Evolutionary conservation across 2,329 filamentous ascomycete genomes (phyloP).

Genomic region (Nemania sp.): DNA sequence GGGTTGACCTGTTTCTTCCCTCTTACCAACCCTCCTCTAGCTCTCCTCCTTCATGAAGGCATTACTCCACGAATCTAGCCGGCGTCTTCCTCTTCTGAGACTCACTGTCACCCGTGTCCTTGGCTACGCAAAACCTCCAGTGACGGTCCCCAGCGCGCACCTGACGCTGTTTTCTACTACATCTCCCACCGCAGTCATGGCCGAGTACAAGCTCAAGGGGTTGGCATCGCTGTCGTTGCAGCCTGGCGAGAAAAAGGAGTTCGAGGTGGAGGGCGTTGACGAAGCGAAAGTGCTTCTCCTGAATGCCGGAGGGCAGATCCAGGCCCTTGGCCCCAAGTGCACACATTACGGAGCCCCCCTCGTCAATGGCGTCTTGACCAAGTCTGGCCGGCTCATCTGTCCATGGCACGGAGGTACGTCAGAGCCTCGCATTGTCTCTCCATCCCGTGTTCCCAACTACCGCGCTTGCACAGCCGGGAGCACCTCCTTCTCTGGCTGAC

Average conservation of each 20-base stretch:
- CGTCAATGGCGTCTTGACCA: constrained; percentile 80
- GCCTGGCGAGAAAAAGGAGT: constrained; percentile 83
- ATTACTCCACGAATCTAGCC: constrained; percentile 34
- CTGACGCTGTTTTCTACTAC: constrained; percentile 20
- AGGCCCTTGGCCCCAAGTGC: constrained; percentile 83
- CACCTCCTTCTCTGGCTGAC: constrained; percentile 18
- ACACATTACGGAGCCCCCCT: constrained; percentile 92
- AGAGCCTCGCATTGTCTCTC: not conserved
- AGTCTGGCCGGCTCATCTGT: constrained; percentile 82
- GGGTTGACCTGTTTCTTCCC: not conserved
- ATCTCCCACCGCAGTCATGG: constrained; percentile 48
- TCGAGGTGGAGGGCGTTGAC: constrained; percentile 86
- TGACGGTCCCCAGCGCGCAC: constrained; percentile 9
- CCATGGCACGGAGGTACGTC: constrained; percentile 89
- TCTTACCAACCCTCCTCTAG: constrained; percentile 4
- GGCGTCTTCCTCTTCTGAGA: constrained; percentile 23
- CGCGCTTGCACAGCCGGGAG: not conserved
- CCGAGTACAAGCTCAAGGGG: constrained; percentile 74
- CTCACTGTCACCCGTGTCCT: constrained; percentile 19
- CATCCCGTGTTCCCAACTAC: not conserved
- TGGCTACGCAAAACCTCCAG: constrained; percentile 11
- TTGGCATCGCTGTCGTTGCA: constrained; percentile 74
- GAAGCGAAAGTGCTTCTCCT: constrained; percentile 84
- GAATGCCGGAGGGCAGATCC: constrained; percentile 70
- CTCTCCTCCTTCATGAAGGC: not conserved